phyloP scores from a whole-genome alignment of 441 rosid genomes.

The Syzygium malaccense region DNA sequence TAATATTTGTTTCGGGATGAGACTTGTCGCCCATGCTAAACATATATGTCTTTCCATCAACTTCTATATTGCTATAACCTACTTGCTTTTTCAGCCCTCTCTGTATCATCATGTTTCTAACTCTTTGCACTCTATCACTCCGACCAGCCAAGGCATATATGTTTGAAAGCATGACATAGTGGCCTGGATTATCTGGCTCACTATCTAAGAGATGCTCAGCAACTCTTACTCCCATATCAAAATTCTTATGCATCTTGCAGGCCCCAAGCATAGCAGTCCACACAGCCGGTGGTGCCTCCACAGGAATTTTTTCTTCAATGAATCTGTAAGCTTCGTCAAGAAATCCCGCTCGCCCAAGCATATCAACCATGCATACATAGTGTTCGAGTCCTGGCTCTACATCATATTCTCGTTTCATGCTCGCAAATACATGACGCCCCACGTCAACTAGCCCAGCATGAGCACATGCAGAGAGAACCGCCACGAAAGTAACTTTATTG shows the following conservation, averaged over 20 bases:
- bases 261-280: conserved; percentile 97
- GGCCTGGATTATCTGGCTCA: conserved; percentile 83
- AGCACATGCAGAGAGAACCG: conserved; percentile 80
- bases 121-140: conserved; percentile 54
- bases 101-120: conserved; percentile 60
- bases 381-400: conserved; percentile 60
- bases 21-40: conserved; percentile 83
- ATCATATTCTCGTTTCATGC: conserved; percentile 43
- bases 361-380: conserved; percentile 74
- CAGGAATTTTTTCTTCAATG: conserved; percentile 31
- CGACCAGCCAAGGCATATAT: conserved; percentile 73
- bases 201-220: conserved; percentile 63
- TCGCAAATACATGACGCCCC: conserved; percentile 43
- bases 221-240: conserved; percentile 59
- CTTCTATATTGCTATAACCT: conserved; percentile 65
- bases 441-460: conserved; percentile 64
- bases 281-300: conserved; percentile 52
- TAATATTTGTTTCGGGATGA: conserved; percentile 45
- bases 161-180: conserved; percentile 80
- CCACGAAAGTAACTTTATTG: conserved; percentile 63
- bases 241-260: conserved; percentile 88
- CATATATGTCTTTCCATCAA: conserved; percentile 47
- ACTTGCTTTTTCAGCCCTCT: conserved; percentile 63
- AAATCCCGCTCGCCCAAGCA: conserved; percentile 88
- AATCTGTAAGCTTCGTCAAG: conserved; percentile 55